Conservation (phyloP, 1,284 basidiomycete genomes). For the Anthracocystis panici-leucophaei region DNA sequence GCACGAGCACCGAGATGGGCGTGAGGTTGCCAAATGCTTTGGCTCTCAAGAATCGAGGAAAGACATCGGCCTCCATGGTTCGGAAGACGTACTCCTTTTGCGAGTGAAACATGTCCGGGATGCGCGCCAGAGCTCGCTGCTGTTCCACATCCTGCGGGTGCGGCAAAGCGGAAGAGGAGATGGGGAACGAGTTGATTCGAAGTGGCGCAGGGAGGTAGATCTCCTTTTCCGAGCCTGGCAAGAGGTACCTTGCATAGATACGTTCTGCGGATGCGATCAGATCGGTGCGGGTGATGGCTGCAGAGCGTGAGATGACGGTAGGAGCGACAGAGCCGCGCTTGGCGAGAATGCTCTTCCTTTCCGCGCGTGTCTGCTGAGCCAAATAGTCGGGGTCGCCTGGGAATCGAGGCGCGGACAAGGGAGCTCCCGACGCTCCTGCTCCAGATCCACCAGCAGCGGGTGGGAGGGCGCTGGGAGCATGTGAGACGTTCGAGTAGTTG, state of each 20-base stretch:
- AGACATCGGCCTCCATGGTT: constrained; percentile 97
- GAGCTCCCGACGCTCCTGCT: constrained; percentile 7
- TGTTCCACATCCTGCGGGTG: constrained; percentile 77
- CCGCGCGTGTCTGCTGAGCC: constrained; percentile 47
- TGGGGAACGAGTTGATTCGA: constrained; percentile 70
- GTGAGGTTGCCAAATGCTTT: constrained; percentile 98
- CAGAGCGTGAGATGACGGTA: constrained; percentile 80
- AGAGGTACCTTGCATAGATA: constrained; percentile 91
- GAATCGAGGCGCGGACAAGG: constrained; percentile 53
- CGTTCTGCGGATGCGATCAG: constrained; percentile 92
- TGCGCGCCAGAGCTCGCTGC: constrained; percentile 82
- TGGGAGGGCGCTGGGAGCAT: constrained; percentile 28
- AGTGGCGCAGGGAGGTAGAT: constrained; percentile 83
- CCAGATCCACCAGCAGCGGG: constrained; percentile 13
- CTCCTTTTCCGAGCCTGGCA: constrained; percentile 77
- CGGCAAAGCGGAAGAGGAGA: constrained; percentile 76
- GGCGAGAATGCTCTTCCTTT: constrained; percentile 58
- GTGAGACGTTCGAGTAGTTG: constrained; percentile 36
- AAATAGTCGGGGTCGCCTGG: constrained; percentile 66
- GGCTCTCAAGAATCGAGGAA: constrained; percentile 86
- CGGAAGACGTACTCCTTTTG: constrained; percentile 97
- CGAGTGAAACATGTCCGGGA: constrained; percentile 95
- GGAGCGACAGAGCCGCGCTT: constrained; percentile 62
- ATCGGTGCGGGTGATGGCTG: constrained; percentile 88
- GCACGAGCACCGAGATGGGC: constrained; percentile 84